Evolutionary conservation across 1,139 yeast species (phyloP).

Genomic region (Hemisphaericaspora xylofermentans): DNA sequence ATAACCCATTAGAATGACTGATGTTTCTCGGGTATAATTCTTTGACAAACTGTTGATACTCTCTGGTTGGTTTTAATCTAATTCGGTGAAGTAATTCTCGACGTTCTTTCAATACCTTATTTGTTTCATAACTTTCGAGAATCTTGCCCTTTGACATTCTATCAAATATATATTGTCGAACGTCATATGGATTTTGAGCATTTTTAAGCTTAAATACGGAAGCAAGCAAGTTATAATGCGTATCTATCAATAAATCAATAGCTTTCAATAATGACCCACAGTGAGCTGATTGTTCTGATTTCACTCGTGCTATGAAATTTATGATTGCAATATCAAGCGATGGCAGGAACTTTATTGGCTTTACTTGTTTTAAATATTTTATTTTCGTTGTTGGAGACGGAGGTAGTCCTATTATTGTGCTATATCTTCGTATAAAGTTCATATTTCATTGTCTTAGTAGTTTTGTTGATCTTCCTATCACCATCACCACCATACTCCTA

Average conservation of each 20-base stretch:
- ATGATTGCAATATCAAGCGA: neutral
- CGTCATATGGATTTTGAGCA: constrained; percentile 6
- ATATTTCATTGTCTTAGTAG: neutral
- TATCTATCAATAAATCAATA: constrained; percentile 14
- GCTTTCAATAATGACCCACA: constrained; percentile 13
- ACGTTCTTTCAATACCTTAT: neutral
- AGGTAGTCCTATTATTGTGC: neutral
- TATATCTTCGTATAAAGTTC: constrained; percentile 2
- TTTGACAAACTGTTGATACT: constrained; percentile 25
- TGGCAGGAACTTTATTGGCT: constrained; percentile 1
- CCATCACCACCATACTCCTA: neutral
- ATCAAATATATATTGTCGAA: constrained; percentile 14
- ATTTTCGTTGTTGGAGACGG: neutral
- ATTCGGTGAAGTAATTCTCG: neutral
- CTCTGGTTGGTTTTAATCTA: neutral
- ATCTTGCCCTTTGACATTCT: neutral
- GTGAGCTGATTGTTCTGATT: constrained; percentile 7
- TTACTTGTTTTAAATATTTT: no score
- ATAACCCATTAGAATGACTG: constrained; percentile 9
- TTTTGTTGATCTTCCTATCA: neutral
- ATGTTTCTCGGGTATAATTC: constrained; percentile 34
- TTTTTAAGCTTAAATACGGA: constrained; percentile 9
- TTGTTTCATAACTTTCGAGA: neutral
- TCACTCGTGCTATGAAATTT: constrained; percentile 3
- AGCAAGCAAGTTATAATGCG: constrained; percentile 12